Evolutionary conservation across 345 rosid genomes (phyloP), one percentile per base, ranked within the genome.

Genomic region (Zanthoxylum bungeanum): DNA sequence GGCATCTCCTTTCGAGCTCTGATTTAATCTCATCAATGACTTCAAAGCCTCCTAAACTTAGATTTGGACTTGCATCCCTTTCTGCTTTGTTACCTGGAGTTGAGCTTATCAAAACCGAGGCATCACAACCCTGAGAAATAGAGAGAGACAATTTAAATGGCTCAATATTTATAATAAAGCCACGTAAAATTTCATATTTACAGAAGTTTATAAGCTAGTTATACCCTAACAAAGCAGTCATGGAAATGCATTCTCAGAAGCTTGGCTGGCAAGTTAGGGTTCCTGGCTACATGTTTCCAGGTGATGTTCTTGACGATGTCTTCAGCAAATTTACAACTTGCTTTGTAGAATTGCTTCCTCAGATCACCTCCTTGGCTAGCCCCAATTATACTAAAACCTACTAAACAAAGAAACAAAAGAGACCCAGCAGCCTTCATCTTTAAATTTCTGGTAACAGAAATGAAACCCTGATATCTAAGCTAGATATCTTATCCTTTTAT

Each of bases 71-170:
- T n/a, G n/a, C n/a, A n/a, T n/a, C n/a, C n/a, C n/a, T n/a, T n/a
- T n/a, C n/a, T n/a, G n/a, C n/a, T n/a, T n/a, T n/a, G n/a, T n/a
- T n/a, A n/a, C n/a, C n/a, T n/a, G n/a, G n/a, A n/a, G n/a, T n/a
- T n/a, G n/a, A 79, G 44, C 83, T 79, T 69, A 90, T 55, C 47
- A 90, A 65, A 19, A 90, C 0, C 9, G 96, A 89, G 19, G 60
- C 92, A 33, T 89, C 95, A 66, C 95, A 89, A 24, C 95, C 95
- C 95, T 87, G 72, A 28, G 68, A 59, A 0, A n/a, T n/a, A n/a
- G n/a, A n/a, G n/a, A 17, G 31, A 28, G 11, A 6, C n/a, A n/a
- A n/a, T n/a, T n/a, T n/a, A n/a, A n/a, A n/a, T n/a, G n/a, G n/a
- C n/a, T n/a, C n/a, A n/a, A 30, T 77, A 11, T 57, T 28, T 27